These are phyloP conservation scores for Melanogaster broomeanus DNA, from an alignment of 768 basidiomycete genomes.

Conservation along the genomic window DNA sequence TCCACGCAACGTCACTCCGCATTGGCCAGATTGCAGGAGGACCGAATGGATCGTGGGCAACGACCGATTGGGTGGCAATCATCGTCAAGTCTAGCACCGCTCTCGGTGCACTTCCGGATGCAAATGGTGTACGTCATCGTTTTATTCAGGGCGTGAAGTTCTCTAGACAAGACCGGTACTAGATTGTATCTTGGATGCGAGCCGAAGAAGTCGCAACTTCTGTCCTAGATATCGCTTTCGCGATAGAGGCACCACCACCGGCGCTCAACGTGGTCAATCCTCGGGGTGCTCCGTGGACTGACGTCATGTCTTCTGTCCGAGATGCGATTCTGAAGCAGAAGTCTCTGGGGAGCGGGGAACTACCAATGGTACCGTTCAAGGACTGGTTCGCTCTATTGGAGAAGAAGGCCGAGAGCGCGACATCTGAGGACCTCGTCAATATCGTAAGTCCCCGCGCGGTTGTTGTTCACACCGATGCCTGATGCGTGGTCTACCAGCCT, in stretches of 20 bases:
- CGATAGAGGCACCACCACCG: constrained; percentile 12
- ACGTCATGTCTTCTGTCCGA: constrained; percentile 28
- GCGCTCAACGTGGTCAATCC: constrained; percentile 44
- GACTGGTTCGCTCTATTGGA: constrained; percentile 38
- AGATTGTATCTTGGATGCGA: constrained; percentile 47
- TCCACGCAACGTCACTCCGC: constrained; percentile 39
- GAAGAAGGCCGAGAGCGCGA: constrained; percentile 14
- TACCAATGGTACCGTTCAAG: constrained; percentile 34
- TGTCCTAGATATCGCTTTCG: constrained; percentile 31
- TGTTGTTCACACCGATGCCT: not conserved
- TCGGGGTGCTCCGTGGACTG: constrained; percentile 32
- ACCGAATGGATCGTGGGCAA: constrained; percentile 42
- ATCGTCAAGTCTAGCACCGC: constrained; percentile 37
- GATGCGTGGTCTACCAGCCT: constrained; percentile 21
- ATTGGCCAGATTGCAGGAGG: constrained; percentile 50
- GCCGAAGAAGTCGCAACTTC: constrained; percentile 38
- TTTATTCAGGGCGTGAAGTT: too few species aligned
- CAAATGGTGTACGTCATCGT: constrained; percentile 32
- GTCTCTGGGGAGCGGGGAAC: not conserved
- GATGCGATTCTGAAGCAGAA: constrained; percentile 14
- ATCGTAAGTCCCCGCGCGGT: constrained; percentile 28
- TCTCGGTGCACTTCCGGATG: constrained; percentile 29
- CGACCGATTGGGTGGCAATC: constrained; percentile 49
- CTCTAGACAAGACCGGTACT: not conserved
- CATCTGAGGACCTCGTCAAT: constrained; percentile 26